These are phyloP conservation scores for Helianthus tuberosus DNA, from an alignment of 129 eudicot species.

Conservation along the genomic window DNA sequence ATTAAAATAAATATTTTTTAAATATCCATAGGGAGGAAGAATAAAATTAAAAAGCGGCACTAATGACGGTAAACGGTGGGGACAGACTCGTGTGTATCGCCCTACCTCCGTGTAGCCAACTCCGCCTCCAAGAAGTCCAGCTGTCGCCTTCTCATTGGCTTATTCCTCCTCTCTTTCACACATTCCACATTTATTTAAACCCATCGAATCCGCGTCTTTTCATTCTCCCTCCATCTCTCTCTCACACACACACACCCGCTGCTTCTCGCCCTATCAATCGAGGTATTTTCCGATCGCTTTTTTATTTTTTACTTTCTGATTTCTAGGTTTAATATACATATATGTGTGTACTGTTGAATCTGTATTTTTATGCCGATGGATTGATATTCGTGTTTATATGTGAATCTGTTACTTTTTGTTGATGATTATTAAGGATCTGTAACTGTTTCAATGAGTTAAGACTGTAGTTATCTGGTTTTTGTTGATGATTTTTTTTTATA, in stretches of 20 bases:
- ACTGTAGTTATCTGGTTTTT: neutral
- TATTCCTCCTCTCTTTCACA: conserved; percentile 23
- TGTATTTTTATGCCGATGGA: neutral
- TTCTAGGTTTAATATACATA: neutral
- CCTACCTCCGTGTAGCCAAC: conserved; percentile 32
- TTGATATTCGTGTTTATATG: conserved; percentile 7
- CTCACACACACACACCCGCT: conserved; percentile 22
- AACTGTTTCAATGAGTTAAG: neutral
- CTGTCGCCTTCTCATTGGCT: conserved; percentile 51
- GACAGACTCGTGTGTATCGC: conserved; percentile 36
- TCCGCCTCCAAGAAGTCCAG: conserved; percentile 43
- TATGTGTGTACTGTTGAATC: neutral
- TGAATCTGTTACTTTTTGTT: conserved; percentile 28
- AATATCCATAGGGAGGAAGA: neutral
- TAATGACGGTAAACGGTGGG: conserved; percentile 41
- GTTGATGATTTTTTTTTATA: conserved; percentile 15
- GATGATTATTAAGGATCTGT: conserved; percentile 22
- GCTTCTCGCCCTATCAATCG: conserved; percentile 18
- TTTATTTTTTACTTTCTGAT: neutral
- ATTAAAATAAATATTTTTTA: neutral
- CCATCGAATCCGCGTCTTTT: conserved; percentile 25
- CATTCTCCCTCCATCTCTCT: conserved; percentile 28
- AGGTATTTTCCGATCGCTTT: conserved; percentile 29
- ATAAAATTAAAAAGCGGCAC: conserved; percentile 8
- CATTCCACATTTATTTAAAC: conserved; percentile 35